Percentiles rank a stretch among this genome's conserved stretches.
Evolutionary conservation across 148 eudicot species (phyloP).

Genomic region (Chenopodium formosanum): DNA sequence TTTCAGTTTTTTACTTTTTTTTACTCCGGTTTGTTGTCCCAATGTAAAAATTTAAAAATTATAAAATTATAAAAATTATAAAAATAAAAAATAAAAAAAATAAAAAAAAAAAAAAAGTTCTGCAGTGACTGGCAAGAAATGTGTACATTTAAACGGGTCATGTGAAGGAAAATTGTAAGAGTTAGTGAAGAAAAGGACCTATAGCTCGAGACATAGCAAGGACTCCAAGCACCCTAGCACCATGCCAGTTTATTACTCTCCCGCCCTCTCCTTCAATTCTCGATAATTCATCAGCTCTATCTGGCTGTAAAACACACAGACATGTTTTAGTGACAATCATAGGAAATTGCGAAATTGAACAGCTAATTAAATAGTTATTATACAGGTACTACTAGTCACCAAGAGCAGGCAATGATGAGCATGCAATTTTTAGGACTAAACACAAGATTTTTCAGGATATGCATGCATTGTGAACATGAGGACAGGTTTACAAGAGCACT

Average conservation of each 20-base stretch:
- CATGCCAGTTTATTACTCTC: slow-evolving; percentile 73
- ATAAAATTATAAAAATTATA: too few relatives aligned
- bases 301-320: slow-evolving; percentile 53
- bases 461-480: slow-evolving; percentile 1
- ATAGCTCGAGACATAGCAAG: slow-evolving; percentile 87
- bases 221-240: slow-evolving; percentile 79
- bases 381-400: neutral
- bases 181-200: slow-evolving; percentile 36
- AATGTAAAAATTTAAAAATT: neutral
- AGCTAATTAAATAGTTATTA: neutral
- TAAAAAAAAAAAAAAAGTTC: neutral
- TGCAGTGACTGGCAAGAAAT: neutral
- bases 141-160: neutral
- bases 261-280: slow-evolving; percentile 71
- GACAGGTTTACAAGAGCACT: neutral
- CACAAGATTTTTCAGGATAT: neutral
- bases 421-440: neutral
- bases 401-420: neutral
- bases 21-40: neutral
- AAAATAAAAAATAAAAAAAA: too few relatives aligned
- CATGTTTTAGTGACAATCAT: slow-evolving; percentile 6
- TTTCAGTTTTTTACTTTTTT: neutral
- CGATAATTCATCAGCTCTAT: slow-evolving; percentile 66
- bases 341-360: neutral
- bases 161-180: slow-evolving; percentile 8